phyloP scores from a whole-genome alignment of 208 protist genomes.

The Wallacemonas collosoma region DNA sequence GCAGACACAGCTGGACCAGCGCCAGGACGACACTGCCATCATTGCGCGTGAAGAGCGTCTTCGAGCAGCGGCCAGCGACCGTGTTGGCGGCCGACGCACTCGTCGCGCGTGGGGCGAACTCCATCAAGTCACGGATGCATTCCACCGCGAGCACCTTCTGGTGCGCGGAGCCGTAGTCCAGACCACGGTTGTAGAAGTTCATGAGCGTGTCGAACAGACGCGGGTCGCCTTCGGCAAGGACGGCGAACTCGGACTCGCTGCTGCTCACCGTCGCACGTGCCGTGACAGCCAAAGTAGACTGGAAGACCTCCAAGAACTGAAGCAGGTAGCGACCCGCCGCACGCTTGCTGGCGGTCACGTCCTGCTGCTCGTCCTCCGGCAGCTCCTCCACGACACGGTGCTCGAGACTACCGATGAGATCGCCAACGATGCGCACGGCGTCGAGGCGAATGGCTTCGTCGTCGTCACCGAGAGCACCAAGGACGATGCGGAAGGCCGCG shows the following conservation, averaged over 20 bases:
- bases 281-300: conserved; percentile 56
- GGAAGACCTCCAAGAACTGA: conserved; percentile 79
- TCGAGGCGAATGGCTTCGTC: conserved; percentile 42
- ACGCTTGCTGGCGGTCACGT: conserved; percentile 82
- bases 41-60: conserved; percentile 91
- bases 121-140: conserved; percentile 88
- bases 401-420: conserved; percentile 71
- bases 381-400: conserved; percentile 57
- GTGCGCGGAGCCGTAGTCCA: conserved; percentile 86
- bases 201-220: conserved; percentile 86
- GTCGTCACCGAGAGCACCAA: conserved; percentile 74
- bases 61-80: conserved; percentile 87
- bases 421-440: conserved; percentile 61
- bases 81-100: conserved; percentile 75
- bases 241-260: conserved; percentile 59
- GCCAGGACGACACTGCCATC: conserved; percentile 83
- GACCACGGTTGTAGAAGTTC: conserved; percentile 84
- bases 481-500: conserved; percentile 62
- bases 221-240: conserved; percentile 76
- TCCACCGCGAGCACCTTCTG: conserved; percentile 90
- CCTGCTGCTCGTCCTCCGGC: conserved; percentile 70
- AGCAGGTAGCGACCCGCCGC: conserved; percentile 80
- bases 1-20: conserved; percentile 81
- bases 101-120: conserved; percentile 70
- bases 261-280: conserved; percentile 59